Base-by-base conservation (phyloP, 768 basidiomycete species). In the Rubroboletus pulcherrimus region DNA sequence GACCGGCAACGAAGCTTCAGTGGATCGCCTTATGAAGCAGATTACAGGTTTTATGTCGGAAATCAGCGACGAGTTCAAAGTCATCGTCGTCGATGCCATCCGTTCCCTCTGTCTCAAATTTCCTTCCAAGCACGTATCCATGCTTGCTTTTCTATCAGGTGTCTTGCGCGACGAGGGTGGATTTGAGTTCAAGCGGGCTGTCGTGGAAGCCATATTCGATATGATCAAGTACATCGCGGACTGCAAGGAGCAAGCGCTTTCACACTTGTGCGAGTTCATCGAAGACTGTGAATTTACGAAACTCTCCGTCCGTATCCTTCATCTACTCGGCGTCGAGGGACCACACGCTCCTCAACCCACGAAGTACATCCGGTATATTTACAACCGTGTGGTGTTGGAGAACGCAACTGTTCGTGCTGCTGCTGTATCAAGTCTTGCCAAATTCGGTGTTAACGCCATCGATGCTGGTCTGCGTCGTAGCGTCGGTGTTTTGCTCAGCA, bases 261-360 rank as follows among this genome's bases (percentile, higher is more conserved):
- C 96, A 19, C 93, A 99, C 67, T 82, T 99, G 21, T 99, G 97
- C 78, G 97, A 99, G 71, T 99, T 99, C 71, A 99, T 99, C 70
- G 97, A 99, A 74, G 97, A 99, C 70, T 99, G 97, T 81, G 97
- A 99, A 71, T 99, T 98, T 69, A 98, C 96, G 33, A 99, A 98
- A 74, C 85, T 99, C 48, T 97, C 94, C 31, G 97, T 99, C 59
- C 91, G 96, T 45, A 93, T 99, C 63, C 81, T 99, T 26, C 91
- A 99, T 68, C 76, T 99, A 37, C 85, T 99, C 45, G 97, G 97
- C 34, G 81, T 94, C 55, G 97, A 99, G 74, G 97, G 96, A 10
- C 96, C 97, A 33, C 91, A 92, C 69, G 88, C 95, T 30, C 86
- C 89, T n/a, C 91, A 97, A 71, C 97, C 97, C 11, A 88, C 93